Base-by-base conservation (phyloP, 2,329 filamentous ascomycete genomes). In the Clonostachys solani region DNA sequence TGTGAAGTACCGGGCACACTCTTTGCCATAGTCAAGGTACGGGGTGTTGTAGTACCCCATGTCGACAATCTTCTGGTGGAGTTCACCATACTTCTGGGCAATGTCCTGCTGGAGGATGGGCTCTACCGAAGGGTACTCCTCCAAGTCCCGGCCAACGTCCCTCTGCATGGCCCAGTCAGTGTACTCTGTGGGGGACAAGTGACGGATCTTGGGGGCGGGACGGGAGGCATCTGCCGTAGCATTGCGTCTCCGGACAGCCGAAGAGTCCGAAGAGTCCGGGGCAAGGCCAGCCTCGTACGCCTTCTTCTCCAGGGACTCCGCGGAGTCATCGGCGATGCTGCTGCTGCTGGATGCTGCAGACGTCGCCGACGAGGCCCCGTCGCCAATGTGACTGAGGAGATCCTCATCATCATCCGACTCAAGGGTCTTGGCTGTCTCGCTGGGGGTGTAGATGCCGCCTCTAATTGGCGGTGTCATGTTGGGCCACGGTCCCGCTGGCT, bases 391-490 rank as follows among this genome's bases (percentile, higher is more conserved):
- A 29, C 23, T 29, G 23, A 29, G 23, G 23, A 29, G 23, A 29
- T 29, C 23, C 23, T 29, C 23, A 29, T 29, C 23, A 29, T 29
- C 23, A 4, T 29, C 23, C 2, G 23, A 29, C 23, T 29, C 23
- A 9, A 29, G 23, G 23, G 23, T 29, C 23, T 29, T 29, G 23
- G 23, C 23, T 29, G 3, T 29, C 23, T 29, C 23, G 23, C 23
- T 29, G 9, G 23, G 23, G 23, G 23, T 29, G 23, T 10, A 29
- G 23, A 29, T 29, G 23, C 73, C 72, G 38, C 74, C 72, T 58
- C 75, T 71, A 50, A 84, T 83, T 53, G 81, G 81, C 47, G 81
- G 81, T 53, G 73, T 75, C 54, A 75, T 68, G 64, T 81, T 82
- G 50, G 65, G 63, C 81, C 81, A 85, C 36, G 72, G 72, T 51